phyloP scores from a whole-genome alignment of 805 yeast genomes.

The Ogataea parapolymorpha region DNA sequence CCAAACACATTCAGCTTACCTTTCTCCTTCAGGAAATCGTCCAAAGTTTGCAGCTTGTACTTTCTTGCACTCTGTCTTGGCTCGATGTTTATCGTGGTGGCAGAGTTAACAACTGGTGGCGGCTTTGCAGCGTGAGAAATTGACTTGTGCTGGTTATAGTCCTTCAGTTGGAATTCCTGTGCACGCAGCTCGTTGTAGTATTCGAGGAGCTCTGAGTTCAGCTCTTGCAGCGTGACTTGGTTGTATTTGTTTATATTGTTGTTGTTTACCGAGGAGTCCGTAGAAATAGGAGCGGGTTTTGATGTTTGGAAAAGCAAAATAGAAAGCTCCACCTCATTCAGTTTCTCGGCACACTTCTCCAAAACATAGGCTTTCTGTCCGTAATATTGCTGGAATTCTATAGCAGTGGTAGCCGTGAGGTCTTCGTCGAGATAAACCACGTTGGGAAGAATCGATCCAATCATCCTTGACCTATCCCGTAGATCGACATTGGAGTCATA shows the following conservation, averaged over 20 bases:
- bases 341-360: slow-evolving; percentile 21
- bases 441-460: slow-evolving; percentile 55
- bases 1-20: slow-evolving; percentile 42
- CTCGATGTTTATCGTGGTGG: neutral
- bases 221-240: slow-evolving; percentile 10
- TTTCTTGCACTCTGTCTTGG: slow-evolving; percentile 28
- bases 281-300: slow-evolving; percentile 23
- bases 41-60: slow-evolving; percentile 72
- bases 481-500: slow-evolving; percentile 75
- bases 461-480: slow-evolving; percentile 79
- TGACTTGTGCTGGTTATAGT: slow-evolving; percentile 34
- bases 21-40: slow-evolving; percentile 61
- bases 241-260: slow-evolving; percentile 12
- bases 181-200: slow-evolving; percentile 29
- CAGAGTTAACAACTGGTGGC: neutral
- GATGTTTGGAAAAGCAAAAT: slow-evolving; percentile 29
- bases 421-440: slow-evolving; percentile 35
- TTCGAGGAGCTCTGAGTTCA: slow-evolving; percentile 24
- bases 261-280: neutral
- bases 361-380: slow-evolving; percentile 5
- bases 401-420: slow-evolving; percentile 15
- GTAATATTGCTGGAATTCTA: slow-evolving; percentile 20
- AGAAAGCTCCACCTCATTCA: slow-evolving; percentile 28
- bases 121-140: slow-evolving; percentile 15
- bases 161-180: slow-evolving; percentile 37